Evolutionary conservation across 2,329 filamentous ascomycete species (phyloP), one percentile per base, ranked within the genome.

Genomic region (Colletotrichum agaves): DNA sequence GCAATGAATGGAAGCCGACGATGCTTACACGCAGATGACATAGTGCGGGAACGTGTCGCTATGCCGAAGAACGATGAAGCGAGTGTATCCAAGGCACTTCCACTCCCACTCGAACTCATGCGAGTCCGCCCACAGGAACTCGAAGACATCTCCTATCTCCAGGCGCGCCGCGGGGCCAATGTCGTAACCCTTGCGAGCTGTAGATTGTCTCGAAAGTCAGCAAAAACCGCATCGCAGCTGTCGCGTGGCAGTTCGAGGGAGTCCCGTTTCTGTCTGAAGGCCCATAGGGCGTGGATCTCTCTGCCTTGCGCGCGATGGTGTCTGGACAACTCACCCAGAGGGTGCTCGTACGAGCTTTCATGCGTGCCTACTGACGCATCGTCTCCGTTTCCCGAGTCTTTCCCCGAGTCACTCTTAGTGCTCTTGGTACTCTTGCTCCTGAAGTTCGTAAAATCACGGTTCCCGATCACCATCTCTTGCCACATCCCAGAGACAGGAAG

Each of bases 401-500:
- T 50, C 44, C 64, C 64, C 64, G 64, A 67, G 64, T 67, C 64
- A 64, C 64, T 67, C 64, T 67, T 67, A 17, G 64, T 59, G 55
- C 64, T 67, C 64, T 67, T 67, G 64, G 64, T 67, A 67, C 64
- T 67, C 64, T 67, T 67, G 49, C 64, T 67, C 64, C 64, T 64
- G 33, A 67, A 67, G 49, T 37, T 67, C 39, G 64, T 59, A 59
- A 67, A 67, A 35, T 67, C 64, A 47, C 53, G 61, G 52, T 67
- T 67, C 64, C 64, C 64, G 64, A 67, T 67, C 64, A 67, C 64
- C 64, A 67, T 67, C 64, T 67, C 64, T 67, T 67, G 64, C 64
- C 61, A 60, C 64, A 67, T 67, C 64, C 64, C 64, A 67, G 53
- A 31, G 59, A 49, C 39, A 64, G 21, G 53, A 64, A 47, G 21